Evolutionary conservation across 345 rosid genomes (phyloP).

Genomic region (Salix caprea): DNA sequence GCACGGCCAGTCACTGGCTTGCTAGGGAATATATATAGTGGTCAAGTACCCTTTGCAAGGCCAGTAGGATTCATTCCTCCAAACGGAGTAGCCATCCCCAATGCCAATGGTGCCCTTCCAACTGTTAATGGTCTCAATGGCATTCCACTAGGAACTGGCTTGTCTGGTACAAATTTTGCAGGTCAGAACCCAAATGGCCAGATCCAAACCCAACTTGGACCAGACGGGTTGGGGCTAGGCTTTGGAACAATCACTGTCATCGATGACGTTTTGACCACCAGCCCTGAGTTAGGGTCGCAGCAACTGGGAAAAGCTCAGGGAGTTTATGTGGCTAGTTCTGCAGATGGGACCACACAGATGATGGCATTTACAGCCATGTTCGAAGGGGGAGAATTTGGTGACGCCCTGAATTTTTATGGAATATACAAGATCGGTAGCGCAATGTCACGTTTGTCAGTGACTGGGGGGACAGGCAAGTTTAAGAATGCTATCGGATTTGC

Average conservation of each 20-base stretch:
- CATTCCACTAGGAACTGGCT: slow-evolving; percentile 83
- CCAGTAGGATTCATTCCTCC: slow-evolving; percentile 78
- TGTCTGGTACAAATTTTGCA: slow-evolving; percentile 68
- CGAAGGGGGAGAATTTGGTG: slow-evolving; percentile 90
- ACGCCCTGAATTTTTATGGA: slow-evolving; percentile 85
- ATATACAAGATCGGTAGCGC: slow-evolving; percentile 63
- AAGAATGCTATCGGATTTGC: slow-evolving; percentile 65
- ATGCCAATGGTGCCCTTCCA: slow-evolving; percentile 86
- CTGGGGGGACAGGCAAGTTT: slow-evolving; percentile 87
- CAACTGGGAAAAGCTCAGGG: slow-evolving; percentile 87
- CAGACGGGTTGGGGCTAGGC: slow-evolving; percentile 78
- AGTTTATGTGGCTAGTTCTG: slow-evolving; percentile 79
- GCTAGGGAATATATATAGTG: slow-evolving; percentile 86
- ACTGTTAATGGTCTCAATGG: slow-evolving; percentile 74
- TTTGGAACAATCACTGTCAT: slow-evolving; percentile 89
- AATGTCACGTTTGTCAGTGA: slow-evolving; percentile 72
- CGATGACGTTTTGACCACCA: slow-evolving; percentile 68
- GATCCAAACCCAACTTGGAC: slow-evolving; percentile 70
- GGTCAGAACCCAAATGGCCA: slow-evolving; percentile 46
- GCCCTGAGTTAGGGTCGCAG: slow-evolving; percentile 78
- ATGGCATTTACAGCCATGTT: slow-evolving; percentile 90
- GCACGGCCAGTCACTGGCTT: slow-evolving; percentile 90
- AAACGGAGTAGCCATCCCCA: slow-evolving; percentile 60
- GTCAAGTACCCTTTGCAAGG: slow-evolving; percentile 92
- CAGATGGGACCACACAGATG: slow-evolving; percentile 81